Evolutionary conservation across 768 basidiomycete species (phyloP).

Genomic region (Mycena latifolia): DNA sequence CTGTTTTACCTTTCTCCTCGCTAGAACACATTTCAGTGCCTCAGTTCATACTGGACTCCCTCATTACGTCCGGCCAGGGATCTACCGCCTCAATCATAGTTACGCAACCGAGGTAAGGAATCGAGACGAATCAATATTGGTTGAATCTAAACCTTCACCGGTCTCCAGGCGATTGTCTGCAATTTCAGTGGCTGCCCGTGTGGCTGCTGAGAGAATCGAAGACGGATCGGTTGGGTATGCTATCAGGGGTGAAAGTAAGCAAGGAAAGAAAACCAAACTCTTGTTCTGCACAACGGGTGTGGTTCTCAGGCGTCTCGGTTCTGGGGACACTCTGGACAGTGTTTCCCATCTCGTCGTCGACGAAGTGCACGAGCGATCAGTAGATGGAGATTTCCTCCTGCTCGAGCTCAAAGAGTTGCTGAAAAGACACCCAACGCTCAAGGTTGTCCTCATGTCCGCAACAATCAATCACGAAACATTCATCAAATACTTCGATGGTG

Average conservation of each 20-base stretch:
- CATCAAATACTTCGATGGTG: conserved; percentile 82
- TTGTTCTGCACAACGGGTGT: conserved; percentile 96
- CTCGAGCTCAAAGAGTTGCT: conserved; percentile 86
- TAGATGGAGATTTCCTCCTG: conserved; percentile 91
- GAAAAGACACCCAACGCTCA: conserved; percentile 71
- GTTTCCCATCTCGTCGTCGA: conserved; percentile 92
- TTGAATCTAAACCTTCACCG: background rate
- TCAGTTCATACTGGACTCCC: conserved; percentile 89
- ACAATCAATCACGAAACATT: conserved; percentile 95
- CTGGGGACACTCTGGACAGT: conserved; percentile 75
- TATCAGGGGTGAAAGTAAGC: conserved; percentile 88
- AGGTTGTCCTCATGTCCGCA: conserved; percentile 92
- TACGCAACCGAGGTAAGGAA: conserved; percentile 74
- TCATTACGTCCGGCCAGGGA: conserved; percentile 73
- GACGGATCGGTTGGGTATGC: conserved; percentile 90
- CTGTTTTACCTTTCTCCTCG: conserved; percentile 1
- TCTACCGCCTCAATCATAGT: conserved; percentile 81
- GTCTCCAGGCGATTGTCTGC: conserved; percentile 61
- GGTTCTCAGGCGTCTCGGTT: conserved; percentile 82
- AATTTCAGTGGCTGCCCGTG: conserved; percentile 88
- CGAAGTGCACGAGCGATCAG: conserved; percentile 94
- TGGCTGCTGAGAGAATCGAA: conserved; percentile 82
- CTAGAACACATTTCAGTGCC: conserved; percentile 65
- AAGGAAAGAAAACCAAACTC: conserved; percentile 74
- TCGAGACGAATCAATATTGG: background rate